Conservation (phyloP, 805 yeast species). For the Monosporozyma aerobia region DNA sequence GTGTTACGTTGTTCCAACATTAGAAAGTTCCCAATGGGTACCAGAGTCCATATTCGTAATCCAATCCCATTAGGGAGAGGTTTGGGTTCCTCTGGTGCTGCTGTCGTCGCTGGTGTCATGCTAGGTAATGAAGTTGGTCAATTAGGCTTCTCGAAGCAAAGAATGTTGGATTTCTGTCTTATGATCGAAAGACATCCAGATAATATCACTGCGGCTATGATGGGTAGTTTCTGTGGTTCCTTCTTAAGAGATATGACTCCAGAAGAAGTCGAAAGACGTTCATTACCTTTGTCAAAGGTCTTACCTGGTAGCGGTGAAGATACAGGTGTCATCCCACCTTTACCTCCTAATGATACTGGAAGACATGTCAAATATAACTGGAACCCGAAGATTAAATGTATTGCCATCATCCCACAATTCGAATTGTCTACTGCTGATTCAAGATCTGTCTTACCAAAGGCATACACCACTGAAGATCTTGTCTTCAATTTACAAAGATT, state of each 20-base stretch:
- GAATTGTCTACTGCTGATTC: conserved; percentile 91
- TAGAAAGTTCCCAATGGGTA: conserved; percentile 72
- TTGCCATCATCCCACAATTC: conserved; percentile 87
- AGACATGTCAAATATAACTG: conserved; percentile 79
- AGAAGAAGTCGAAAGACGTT: conserved; percentile 63
- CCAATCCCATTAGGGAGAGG: conserved; percentile 97
- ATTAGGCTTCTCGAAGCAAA: conserved; percentile 59
- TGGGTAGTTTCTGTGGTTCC: conserved; percentile 97
- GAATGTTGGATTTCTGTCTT: conserved; percentile 88
- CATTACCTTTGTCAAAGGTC: conserved; percentile 77
- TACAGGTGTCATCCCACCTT: conserved; percentile 61
- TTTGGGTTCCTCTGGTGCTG: conserved; percentile 95
- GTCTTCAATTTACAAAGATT: conserved; percentile 89
- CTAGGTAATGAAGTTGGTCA: conserved; percentile 80
- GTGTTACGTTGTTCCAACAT: conserved; percentile 78
- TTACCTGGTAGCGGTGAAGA: conserved; percentile 69
- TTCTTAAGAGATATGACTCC: conserved; percentile 73
- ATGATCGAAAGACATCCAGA: conserved; percentile 99
- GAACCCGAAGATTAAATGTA: conserved; percentile 74
- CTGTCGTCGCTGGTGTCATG: conserved; percentile 93
- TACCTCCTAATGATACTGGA: conserved; percentile 84
- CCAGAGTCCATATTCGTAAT: conserved; percentile 69
- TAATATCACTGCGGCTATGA: conserved; percentile 96
- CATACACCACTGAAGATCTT: conserved; percentile 70
- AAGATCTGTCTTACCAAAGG: conserved; percentile 78